Base-by-base conservation (phyloP, 164 flowering plant species). In the Chimonanthus salicifolius region DNA sequence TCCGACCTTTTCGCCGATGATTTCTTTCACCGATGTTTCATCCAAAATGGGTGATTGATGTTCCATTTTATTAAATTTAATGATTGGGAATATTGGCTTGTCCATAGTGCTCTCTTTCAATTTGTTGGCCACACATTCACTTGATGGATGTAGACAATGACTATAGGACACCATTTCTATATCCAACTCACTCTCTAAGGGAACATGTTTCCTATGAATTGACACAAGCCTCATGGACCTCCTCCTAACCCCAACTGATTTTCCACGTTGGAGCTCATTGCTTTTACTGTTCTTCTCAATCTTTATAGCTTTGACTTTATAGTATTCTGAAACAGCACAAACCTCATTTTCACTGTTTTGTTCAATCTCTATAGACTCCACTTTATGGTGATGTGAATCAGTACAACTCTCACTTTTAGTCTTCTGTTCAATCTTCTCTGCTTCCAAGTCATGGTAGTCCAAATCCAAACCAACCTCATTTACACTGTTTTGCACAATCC, bases 211-310 rank as follows among this genome's bases (percentile, higher is more conserved):
- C 20, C 21, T 20, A 33, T 33, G 33, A 33, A 33, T 33, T 33
- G 33, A 18, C 16, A n/a, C 4, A 68, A 45, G 54, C 54, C 54
- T 33, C 33, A 33, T 33, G 1, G 33, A 21, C 47, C 54, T n/a
- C 58, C 54, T 68, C 54, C 70, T 47, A 47, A 68, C 48, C 20
- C 60, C 73, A 49, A 58, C n/a, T 63, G 33, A 33, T 58, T 70
- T 69, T 4, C 58, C 54, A 18, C 18, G 21, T 18, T 48, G 54
- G 9, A 7, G 70, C 33, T 47, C 58, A 15, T 48, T 45, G 11
- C 1, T 33, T 33, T 70, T 58, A 13, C 46, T 49, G 45, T n/a
- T 44, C 48, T 58, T 47, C 49, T 49, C 70, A 50, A 21, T 54
- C 43, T 58, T 67, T 16, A 64, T 20, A 46, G 47, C 9, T n/a